A percentile compares a stretch with the other conserved stretches of the same genome.
Evolutionary conservation across 2,329 filamentous ascomycete genomes (phyloP).

Genomic region (Sarocladiaceae sp.): DNA sequence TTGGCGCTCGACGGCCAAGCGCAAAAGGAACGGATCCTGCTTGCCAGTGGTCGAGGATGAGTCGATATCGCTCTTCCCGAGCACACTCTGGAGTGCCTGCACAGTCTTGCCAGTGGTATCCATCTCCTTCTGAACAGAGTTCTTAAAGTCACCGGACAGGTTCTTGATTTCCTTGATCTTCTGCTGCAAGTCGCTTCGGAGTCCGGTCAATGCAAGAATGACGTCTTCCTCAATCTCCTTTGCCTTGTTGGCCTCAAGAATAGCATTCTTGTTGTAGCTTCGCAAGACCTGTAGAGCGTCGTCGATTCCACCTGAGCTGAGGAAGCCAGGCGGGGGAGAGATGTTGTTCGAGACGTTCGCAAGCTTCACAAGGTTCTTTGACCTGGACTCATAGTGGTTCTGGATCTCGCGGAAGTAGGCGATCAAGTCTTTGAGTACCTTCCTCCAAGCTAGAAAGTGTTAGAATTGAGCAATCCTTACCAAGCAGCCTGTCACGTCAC

Average conservation of each 20-base stretch:
- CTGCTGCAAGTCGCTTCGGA: conserved; percentile 83
- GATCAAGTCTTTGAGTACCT: conserved; percentile 91
- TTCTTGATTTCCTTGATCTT: conserved; percentile 99
- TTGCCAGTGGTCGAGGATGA: conserved; percentile 70
- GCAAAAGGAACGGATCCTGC: conserved; percentile 86
- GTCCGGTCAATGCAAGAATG: conserved; percentile 76
- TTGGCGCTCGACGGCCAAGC: conserved; percentile 81
- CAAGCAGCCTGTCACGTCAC: conserved; percentile 22
- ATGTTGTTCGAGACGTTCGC: conserved; percentile 82
- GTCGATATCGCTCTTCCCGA: conserved; percentile 77
- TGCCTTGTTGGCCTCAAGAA: conserved; percentile 81
- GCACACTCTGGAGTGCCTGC: conserved; percentile 71
- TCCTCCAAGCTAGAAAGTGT: conserved; percentile 71
- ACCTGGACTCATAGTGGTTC: conserved; percentile 77
- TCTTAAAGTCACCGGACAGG: conserved; percentile 92
- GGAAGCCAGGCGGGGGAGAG: conserved; percentile 68
- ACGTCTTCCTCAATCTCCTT: conserved; percentile 89
- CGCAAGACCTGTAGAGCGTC: conserved; percentile 80
- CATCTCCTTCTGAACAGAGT: conserved; percentile 92
- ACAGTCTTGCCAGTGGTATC: conserved; percentile 78
- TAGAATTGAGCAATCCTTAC: neutral
- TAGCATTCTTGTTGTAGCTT: conserved; percentile 75
- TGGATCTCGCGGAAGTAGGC: conserved; percentile 92
- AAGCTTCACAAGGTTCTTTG: conserved; percentile 78
- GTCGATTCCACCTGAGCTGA: conserved; percentile 76